Percentiles rank a stretch among this genome's conserved stretches.
These are phyloP conservation scores for Sungouiozyma intestinalis DNA, from an alignment of 805 yeast genomes.

Conservation along the genomic window DNA sequence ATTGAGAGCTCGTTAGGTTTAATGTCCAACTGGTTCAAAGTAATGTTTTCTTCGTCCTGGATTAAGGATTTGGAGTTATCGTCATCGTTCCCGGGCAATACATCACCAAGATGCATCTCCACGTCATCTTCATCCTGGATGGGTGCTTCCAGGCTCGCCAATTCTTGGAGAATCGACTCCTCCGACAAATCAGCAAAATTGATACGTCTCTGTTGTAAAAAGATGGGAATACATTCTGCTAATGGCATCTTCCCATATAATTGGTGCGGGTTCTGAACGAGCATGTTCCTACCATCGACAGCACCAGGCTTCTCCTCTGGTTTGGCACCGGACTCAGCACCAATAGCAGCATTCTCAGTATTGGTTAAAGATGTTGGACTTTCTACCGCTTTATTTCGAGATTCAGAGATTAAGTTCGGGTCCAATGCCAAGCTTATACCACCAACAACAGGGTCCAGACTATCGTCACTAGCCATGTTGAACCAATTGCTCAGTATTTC, in stretches of 20 bases:
- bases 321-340: neutral
- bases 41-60: neutral
- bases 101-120: neutral
- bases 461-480: neutral
- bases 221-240: conserved; percentile 47
- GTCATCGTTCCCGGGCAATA: too few species aligned
- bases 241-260: conserved; percentile 33
- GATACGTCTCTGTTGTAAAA: conserved; percentile 29
- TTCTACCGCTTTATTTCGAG: conserved; percentile 3
- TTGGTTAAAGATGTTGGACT: neutral
- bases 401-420: conserved; percentile 24
- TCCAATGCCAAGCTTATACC: conserved; percentile 27
- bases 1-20: neutral
- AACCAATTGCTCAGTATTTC: too few species aligned
- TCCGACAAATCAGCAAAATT: conserved; percentile 8
- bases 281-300: conserved; percentile 1
- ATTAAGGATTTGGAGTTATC: neutral
- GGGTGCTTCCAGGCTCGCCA: neutral
- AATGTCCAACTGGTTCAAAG: neutral
- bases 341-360: neutral
- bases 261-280: conserved; percentile 26
- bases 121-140: neutral
- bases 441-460: neutral
- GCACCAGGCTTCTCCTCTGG: neutral
- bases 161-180: neutral